Base-by-base conservation (phyloP, 2,329 filamentous ascomycete genomes). In the Talaromyces albobiverticillius region DNA sequence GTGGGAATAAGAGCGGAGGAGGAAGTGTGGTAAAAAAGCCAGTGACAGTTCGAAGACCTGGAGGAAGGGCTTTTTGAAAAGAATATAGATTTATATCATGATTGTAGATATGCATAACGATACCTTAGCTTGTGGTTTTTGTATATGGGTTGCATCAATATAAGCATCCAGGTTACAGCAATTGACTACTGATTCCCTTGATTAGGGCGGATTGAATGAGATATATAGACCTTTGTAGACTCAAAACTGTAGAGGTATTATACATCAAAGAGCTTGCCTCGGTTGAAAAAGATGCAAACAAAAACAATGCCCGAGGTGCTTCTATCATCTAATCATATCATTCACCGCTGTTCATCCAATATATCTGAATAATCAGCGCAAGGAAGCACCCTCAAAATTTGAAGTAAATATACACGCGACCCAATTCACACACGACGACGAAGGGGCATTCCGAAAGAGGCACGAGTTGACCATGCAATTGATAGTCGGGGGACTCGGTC, bases 1-100 rank as follows among this genome's bases (percentile, higher is more conserved):
- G 60, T 34, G 43, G 51, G 13, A 59, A 46, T 48, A 52, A 46
- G 14, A 54, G 53, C 29, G 53, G 61, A 23, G 65, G 61, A 32
- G 65, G 70, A 16, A 73, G 69, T 53, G 71, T 73, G 47, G 71
- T 74, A 9, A 73, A 68, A 57, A 72, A 65, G 54, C 71, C 72
- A 29, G 60, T 60, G 31, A 59, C 69, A 10, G 65, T 65, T 23
- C 65, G 69, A 46, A 66, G 66, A 48, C 64, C 67, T 34, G 53
- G 53, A 6, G 70, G 71, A 14, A 65, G 71, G 46, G 68, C 65
- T 4, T 70, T 72, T 41, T 70, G n/a, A 55, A 29, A 11, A 22
- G 11, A 20, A 34, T 18, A 18, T 50, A 45, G 9, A 40, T 13
- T 22, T 4, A 40, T 40, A 20, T 20, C 36, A 40, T 40, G 18